A percentile compares a stretch with the other conserved stretches of the same genome.
Conservation (phyloP, 2,329 filamentous ascomycete species). For the Fusarium kyushuense region DNA sequence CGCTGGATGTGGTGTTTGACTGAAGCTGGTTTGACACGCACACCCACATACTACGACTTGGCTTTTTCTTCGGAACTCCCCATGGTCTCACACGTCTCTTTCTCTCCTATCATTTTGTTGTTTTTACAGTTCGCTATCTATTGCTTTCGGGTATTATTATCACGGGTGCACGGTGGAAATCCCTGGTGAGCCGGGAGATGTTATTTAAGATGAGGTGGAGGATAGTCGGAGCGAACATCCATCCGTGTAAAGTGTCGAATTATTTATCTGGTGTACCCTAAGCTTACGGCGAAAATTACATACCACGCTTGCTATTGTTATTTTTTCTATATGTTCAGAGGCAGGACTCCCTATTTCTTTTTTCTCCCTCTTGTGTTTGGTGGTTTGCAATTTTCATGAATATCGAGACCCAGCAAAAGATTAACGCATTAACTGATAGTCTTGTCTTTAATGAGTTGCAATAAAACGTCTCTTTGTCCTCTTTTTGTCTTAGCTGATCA, state of each 20-base stretch:
- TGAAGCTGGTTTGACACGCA: constrained; percentile 29
- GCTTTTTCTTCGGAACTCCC: constrained; percentile 28
- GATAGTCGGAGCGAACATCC: constrained; percentile 18
- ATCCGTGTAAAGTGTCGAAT: constrained; percentile 43
- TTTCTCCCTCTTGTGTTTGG: constrained; percentile 6
- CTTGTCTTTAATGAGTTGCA: constrained; percentile 17
- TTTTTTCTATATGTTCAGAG: constrained; percentile 37
- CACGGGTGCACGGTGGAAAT: constrained; percentile 27
- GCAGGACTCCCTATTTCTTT: constrained; percentile 18
- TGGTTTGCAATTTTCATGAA: constrained; percentile 9
- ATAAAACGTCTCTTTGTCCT: constrained; percentile 30
- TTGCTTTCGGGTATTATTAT: constrained; percentile 29
- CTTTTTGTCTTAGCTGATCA: constrained; percentile 13
- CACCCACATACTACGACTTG: constrained; percentile 23
- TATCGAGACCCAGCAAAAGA: constrained; percentile 19
- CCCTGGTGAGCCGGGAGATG: constrained; percentile 26
- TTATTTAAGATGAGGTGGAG: constrained; percentile 38
- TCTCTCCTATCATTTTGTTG: constrained; percentile 35
- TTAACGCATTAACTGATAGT: constrained; percentile 26
- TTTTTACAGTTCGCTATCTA: constrained; percentile 32
- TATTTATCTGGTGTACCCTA: constrained; percentile 45
- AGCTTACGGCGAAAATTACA: constrained; percentile 49
- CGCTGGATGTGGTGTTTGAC: constrained; percentile 34
- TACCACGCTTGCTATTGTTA: constrained; percentile 41
- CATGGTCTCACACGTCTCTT: constrained; percentile 32